A percentile compares a stretch with the other conserved stretches of the same genome.
Conservation (phyloP, 2,329 filamentous ascomycete genomes). For the Colletotrichum melonis region DNA sequence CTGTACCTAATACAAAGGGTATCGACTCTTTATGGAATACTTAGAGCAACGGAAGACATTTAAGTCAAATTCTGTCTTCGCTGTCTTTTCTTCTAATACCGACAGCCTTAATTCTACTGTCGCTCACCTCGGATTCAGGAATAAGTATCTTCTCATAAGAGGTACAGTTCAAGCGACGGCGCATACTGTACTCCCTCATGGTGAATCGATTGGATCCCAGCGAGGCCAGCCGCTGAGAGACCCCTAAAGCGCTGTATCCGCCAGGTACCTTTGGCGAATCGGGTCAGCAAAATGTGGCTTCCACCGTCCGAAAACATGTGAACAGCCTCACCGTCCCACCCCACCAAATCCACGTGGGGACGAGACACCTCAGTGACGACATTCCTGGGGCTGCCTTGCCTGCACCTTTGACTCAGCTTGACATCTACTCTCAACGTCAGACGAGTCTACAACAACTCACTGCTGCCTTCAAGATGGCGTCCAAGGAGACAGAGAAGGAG, state of each 20-base stretch:
- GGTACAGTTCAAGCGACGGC: constrained; percentile 60
- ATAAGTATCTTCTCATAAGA: constrained; percentile 60
- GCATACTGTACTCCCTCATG: constrained; percentile 62
- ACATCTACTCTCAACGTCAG: too few relatives aligned
- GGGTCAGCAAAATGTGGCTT: not conserved
- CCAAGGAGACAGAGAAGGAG: constrained; percentile 12
- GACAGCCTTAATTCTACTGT: too few relatives aligned
- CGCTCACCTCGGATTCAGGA: too few relatives aligned
- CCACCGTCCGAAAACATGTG: constrained; percentile 18
- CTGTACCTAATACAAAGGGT: too few relatives aligned
- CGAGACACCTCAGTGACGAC: constrained; percentile 26
- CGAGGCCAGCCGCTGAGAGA: not conserved
- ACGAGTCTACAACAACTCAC: not conserved
- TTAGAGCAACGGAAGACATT: too few relatives aligned
- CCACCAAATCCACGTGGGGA: constrained; percentile 19
- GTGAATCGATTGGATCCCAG: not conserved
- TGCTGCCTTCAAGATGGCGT: constrained; percentile 10
- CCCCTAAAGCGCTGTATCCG: not conserved
- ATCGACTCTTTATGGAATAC: too few relatives aligned
- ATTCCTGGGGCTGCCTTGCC: constrained; percentile 3
- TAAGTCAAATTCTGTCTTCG: too few relatives aligned
- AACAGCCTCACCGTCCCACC: constrained; percentile 26
- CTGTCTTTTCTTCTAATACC: too few relatives aligned
- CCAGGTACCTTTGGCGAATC: too few relatives aligned
- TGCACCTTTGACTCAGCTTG: not conserved